A percentile compares a stretch with the other conserved stretches of the same genome.
These are phyloP conservation scores for Chaetomium sp. DNA, from an alignment of 2,329 filamentous ascomycete genomes.

Conservation along the genomic window DNA sequence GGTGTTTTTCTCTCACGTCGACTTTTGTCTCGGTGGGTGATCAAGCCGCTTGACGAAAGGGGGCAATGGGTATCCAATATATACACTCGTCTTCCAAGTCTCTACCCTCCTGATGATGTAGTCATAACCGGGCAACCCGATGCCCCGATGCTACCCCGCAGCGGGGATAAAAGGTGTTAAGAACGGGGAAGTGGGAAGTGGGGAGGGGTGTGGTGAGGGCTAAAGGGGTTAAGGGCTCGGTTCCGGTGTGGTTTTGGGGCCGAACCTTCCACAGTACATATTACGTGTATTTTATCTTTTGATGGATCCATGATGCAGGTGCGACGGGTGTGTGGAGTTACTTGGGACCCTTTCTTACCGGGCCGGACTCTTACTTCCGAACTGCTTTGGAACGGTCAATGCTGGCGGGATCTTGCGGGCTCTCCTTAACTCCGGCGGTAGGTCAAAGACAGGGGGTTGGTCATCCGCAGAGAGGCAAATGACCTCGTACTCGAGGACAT, in stretches of 20 bases:
- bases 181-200: background rate
- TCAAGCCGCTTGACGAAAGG: background rate
- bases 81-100: background rate
- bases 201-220: too few relatives aligned
- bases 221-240: conserved; percentile 13
- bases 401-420: background rate
- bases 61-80: background rate
- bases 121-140: too few relatives aligned
- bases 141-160: conserved; percentile 29
- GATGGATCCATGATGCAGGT: background rate
- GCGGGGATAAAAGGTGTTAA: conserved; percentile 27
- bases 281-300: too few relatives aligned
- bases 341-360: background rate
- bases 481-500: too few relatives aligned
- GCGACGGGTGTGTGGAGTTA: conserved; percentile 1
- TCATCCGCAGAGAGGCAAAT: background rate
- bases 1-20: background rate
- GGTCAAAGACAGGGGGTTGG: background rate
- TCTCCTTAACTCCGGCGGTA: background rate
- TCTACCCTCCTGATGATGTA: background rate
- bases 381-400: background rate
- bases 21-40: background rate
- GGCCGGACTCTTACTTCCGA: background rate
- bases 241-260: background rate
- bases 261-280: too few relatives aligned